phyloP scores from a whole-genome alignment of 768 basidiomycete species.

The Pisolithus orientalis region DNA sequence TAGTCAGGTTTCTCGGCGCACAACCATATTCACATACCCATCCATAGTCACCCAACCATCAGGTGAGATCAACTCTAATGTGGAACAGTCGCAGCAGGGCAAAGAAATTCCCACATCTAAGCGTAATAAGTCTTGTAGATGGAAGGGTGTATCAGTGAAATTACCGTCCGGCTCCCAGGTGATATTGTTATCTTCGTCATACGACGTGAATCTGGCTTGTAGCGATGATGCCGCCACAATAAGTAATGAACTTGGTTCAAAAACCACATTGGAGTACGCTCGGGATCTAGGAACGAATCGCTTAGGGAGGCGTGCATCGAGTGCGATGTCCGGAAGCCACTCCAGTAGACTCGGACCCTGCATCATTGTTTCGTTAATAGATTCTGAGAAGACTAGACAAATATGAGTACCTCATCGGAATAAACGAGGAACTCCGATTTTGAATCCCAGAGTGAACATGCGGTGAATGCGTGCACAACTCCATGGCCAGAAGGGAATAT shows the following conservation, averaged over 20 bases:
- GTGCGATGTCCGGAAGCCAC: constrained; percentile 71
- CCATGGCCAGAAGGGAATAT: constrained; percentile 68
- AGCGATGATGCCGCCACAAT: constrained; percentile 78
- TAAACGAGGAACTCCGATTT: constrained; percentile 82
- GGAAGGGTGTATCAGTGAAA: constrained; percentile 2
- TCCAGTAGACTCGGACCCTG: constrained; percentile 77
- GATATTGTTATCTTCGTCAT: constrained; percentile 75
- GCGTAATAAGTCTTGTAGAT: constrained; percentile 6
- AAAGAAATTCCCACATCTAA: constrained; percentile 63
- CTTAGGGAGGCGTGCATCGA: constrained; percentile 68
- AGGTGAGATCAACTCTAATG: constrained; percentile 87
- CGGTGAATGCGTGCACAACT: constrained; percentile 79
- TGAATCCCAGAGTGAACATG: constrained; percentile 78
- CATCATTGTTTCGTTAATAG: constrained; percentile 1
- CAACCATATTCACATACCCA: constrained; percentile 50
- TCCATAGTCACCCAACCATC: constrained; percentile 87
- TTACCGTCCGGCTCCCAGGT: constrained; percentile 75
- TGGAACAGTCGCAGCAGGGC: constrained; percentile 72
- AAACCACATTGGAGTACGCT: constrained; percentile 76
- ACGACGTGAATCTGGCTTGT: constrained; percentile 73
- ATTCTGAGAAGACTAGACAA: neutral
- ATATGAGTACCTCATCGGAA: constrained; percentile 70
- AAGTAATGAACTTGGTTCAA: constrained; percentile 73
- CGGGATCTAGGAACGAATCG: constrained; percentile 64
- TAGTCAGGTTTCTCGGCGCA: constrained; percentile 6